Base-by-base conservation (phyloP, 805 yeast species). In the Ascoidea asiatica region DNA sequence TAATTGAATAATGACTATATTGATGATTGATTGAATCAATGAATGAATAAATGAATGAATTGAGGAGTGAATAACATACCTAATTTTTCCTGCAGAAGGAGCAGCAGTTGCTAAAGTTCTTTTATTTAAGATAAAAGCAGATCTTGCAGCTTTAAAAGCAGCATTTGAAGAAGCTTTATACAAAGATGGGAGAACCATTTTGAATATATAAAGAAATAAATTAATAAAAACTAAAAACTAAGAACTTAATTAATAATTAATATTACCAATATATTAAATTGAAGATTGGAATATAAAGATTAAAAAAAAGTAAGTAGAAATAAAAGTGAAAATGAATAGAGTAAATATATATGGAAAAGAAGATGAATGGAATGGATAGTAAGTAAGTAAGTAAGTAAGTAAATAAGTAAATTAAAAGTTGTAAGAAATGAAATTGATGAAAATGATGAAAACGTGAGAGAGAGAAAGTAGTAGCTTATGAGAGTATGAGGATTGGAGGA, bases 141-240 rank as follows among this genome's bases (percentile, higher is more conserved):
- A 86, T 75, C 79, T 83, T 61, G 88, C 94, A 59, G 90, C 89
- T 69, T 79, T 77, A 70, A 82, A 77, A 61, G 95, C 95, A 64
- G 83, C 75, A 71, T 88, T 87, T 58, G 95, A 78, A 62, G 78
- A 60, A 58, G 77, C 67, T 64, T 74, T 68, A 64, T 72, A 73
- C 61, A 74, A 66, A 69, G 78, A 73, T 64, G 79, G 73, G 56
- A 69, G 58, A 59, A 66, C 72, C 74, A 69, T 69, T 47, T 50
- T 62, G 44, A 51, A 38, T 43, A 17, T 5, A 36, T 15, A 20
- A 43, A 13, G 35, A 11, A 23, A 15, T n/a, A 21, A 37, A 37
- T 20, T 17, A 37, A 20, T 37, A 37, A 20, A 37, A 37, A 5
- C 19, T 37, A 20, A 7, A 5, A 20, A 15, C 19, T 19, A 20